Percentiles rank a stretch among this genome's conserved stretches.
These are phyloP conservation scores for Bacidia rubella DNA, from an alignment of 495 filamentous ascomycete species.

Conservation along the genomic window DNA sequence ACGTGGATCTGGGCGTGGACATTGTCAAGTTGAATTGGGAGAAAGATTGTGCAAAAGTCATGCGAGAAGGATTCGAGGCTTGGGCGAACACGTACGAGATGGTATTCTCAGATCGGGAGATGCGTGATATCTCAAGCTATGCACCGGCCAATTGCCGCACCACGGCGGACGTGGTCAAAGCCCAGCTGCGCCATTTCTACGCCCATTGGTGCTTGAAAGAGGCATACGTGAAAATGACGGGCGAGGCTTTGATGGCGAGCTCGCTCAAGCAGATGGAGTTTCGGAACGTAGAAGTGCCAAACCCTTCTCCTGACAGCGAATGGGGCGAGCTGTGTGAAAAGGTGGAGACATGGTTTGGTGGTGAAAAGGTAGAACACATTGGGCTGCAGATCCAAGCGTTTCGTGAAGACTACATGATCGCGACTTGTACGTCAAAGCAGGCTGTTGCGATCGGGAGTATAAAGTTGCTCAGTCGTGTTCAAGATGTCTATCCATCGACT, in stretches of 20 bases:
- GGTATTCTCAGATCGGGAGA: slow-evolving; percentile 52
- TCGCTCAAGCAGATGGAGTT: slow-evolving; percentile 67
- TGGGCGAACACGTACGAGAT: slow-evolving; percentile 72
- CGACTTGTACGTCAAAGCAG: slow-evolving; percentile 30
- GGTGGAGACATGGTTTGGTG: slow-evolving; percentile 39
- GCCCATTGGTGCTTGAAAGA: slow-evolving; percentile 82
- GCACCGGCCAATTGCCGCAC: slow-evolving; percentile 10
- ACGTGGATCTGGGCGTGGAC: slow-evolving; percentile 23
- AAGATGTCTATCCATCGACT: slow-evolving; percentile 20
- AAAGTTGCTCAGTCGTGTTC: slow-evolving; percentile 17
- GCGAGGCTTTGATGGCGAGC: slow-evolving; percentile 67
- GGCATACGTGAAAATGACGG: slow-evolving; percentile 88
- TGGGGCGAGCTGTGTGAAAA: slow-evolving; percentile 41
- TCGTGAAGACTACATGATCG: slow-evolving; percentile 49
- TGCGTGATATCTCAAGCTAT: slow-evolving; percentile 43
- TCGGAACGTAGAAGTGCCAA: slow-evolving; percentile 44
- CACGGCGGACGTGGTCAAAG: slow-evolving; percentile 30
- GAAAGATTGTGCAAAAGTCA: slow-evolving; percentile 25
- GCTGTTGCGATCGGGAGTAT: slow-evolving; percentile 3
- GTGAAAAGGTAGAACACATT: slow-evolving; percentile 36
- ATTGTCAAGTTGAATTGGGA: slow-evolving; percentile 17
- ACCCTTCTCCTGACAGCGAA: slow-evolving; percentile 12
- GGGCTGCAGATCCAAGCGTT: slow-evolving; percentile 47
- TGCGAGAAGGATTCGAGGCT: slow-evolving; percentile 39
- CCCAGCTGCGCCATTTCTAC: slow-evolving; percentile 65